These are phyloP conservation scores for Blastobotrys peoriensis DNA, from an alignment of 805 yeast species.

Conservation along the genomic window DNA sequence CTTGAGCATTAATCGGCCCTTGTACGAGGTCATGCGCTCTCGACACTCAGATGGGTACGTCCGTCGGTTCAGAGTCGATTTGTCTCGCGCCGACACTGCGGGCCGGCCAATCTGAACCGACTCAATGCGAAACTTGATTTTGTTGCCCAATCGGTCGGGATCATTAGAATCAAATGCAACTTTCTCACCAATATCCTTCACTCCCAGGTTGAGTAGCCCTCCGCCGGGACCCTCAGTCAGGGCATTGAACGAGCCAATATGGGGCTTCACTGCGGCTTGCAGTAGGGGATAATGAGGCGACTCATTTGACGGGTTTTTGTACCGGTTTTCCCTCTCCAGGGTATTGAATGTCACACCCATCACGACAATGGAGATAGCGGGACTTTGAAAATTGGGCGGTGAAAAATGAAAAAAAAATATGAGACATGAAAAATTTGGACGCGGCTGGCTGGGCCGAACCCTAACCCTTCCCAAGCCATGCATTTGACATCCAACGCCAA, in stretches of 20 bases:
- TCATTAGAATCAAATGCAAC: slow-evolving; percentile 79
- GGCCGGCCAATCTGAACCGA: slow-evolving; percentile 86
- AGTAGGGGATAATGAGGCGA: slow-evolving; percentile 75
- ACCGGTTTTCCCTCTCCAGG: slow-evolving; percentile 79
- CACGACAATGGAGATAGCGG: too few relatives aligned
- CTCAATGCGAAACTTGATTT: slow-evolving; percentile 74
- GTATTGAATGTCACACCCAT: slow-evolving; percentile 60
- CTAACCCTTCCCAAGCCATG: too few relatives aligned
- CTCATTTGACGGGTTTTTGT: slow-evolving; percentile 84
- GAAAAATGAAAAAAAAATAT: too few relatives aligned
- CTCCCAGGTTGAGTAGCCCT: slow-evolving; percentile 79
- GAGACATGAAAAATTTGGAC: too few relatives aligned
- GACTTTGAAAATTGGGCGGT: too few relatives aligned
- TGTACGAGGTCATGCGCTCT: slow-evolving; percentile 80
- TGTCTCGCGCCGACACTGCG: slow-evolving; percentile 63
- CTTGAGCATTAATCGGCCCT: slow-evolving; percentile 70
- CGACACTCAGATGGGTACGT: slow-evolving; percentile 83
- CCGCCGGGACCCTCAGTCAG: slow-evolving; percentile 72
- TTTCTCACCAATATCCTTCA: slow-evolving; percentile 80
- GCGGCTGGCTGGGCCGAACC: too few relatives aligned
- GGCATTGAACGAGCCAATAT: slow-evolving; percentile 93
- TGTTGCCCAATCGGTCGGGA: slow-evolving; percentile 71
- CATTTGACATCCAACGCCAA: too few relatives aligned
- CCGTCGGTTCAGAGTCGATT: slow-evolving; percentile 67
- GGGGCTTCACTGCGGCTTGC: slow-evolving; percentile 88